These are phyloP conservation scores for Gentiana straminea DNA, from an alignment of 257 asterid genomes.

Conservation along the genomic window DNA sequence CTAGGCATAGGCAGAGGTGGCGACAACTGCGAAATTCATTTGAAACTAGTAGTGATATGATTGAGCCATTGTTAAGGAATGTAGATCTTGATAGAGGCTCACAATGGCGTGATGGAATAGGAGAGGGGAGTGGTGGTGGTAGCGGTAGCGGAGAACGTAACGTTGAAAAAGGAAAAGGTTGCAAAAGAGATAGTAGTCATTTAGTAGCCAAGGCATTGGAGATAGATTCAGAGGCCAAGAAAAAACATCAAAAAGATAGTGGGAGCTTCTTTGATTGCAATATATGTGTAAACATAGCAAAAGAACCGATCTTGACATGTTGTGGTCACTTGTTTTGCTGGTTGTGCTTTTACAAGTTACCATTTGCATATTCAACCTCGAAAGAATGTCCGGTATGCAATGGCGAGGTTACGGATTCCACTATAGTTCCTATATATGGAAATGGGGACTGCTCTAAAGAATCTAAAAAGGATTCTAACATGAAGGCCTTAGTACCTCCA, in stretches of 20 bases:
- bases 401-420: constrained; percentile 44
- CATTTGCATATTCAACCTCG: constrained; percentile 30
- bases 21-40: constrained; percentile 29
- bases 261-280: constrained; percentile 42
- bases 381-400: constrained; percentile 48
- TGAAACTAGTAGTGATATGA: constrained; percentile 19
- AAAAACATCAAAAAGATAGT: constrained; percentile 35
- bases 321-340: constrained; percentile 56
- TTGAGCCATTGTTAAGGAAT: constrained; percentile 16
- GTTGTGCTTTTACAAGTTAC: constrained; percentile 46
- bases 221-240: constrained; percentile 39
- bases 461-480: constrained; percentile 21
- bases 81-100: constrained; percentile 18
- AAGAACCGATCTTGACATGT: constrained; percentile 39
- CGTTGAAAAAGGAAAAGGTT: constrained; percentile 36
- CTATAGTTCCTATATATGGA: constrained; percentile 36
- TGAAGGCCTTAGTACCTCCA: constrained; percentile 26
- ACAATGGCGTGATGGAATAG: constrained; percentile 11
- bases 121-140: not conserved
- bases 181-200: constrained; percentile 63
- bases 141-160: constrained; percentile 17
- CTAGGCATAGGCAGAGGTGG: constrained; percentile 65
- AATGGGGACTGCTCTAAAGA: constrained; percentile 25
- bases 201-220: constrained; percentile 76
- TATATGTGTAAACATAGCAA: constrained; percentile 35